These are phyloP conservation scores for Diplodia intermedia DNA, from an alignment of 2,329 filamentous ascomycete genomes.

Conservation along the genomic window DNA sequence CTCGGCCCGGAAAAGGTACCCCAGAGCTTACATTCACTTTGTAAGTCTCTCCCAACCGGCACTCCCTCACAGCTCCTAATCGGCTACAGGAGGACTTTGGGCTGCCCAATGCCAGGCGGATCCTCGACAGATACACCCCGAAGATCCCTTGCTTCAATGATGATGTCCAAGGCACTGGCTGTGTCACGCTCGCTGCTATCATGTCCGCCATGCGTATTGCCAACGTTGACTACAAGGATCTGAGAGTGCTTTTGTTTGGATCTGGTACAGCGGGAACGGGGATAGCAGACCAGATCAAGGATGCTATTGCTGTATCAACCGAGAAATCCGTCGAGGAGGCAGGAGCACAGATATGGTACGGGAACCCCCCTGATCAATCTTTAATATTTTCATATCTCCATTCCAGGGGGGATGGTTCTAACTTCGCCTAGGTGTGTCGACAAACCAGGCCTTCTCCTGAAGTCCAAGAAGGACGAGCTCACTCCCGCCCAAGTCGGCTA, in stretches of 20 bases:
- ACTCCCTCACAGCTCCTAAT: slow-evolving; percentile 8
- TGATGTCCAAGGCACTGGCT: slow-evolving; percentile 87
- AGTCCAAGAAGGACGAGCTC: slow-evolving; percentile 65
- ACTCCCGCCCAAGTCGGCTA: slow-evolving; percentile 73
- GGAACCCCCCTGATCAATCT: not conserved
- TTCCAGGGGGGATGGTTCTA: not conserved
- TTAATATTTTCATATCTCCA: not conserved
- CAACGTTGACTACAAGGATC: slow-evolving; percentile 69
- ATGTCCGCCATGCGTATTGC: slow-evolving; percentile 76
- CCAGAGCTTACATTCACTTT: slow-evolving; percentile 84
- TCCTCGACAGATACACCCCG: slow-evolving; percentile 77
- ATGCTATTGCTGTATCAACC: slow-evolving; percentile 75
- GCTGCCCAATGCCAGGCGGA: slow-evolving; percentile 73
- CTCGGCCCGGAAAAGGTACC: slow-evolving; percentile 72
- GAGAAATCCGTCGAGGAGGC: slow-evolving; percentile 75
- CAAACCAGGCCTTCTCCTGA: slow-evolving; percentile 77
- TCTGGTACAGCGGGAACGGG: slow-evolving; percentile 82
- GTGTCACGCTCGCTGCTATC: slow-evolving; percentile 83
- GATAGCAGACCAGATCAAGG: slow-evolving; percentile 83
- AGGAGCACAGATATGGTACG: slow-evolving; percentile 76
- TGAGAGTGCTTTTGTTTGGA: slow-evolving; percentile 78
- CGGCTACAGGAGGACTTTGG: slow-evolving; percentile 74
- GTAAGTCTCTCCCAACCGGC: slow-evolving; percentile 36
- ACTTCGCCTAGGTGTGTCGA: slow-evolving; percentile 70
- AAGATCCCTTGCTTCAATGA: slow-evolving; percentile 88